phyloP scores from a whole-genome alignment of 805 yeast genomes.

The Monosporozyma solicola region DNA sequence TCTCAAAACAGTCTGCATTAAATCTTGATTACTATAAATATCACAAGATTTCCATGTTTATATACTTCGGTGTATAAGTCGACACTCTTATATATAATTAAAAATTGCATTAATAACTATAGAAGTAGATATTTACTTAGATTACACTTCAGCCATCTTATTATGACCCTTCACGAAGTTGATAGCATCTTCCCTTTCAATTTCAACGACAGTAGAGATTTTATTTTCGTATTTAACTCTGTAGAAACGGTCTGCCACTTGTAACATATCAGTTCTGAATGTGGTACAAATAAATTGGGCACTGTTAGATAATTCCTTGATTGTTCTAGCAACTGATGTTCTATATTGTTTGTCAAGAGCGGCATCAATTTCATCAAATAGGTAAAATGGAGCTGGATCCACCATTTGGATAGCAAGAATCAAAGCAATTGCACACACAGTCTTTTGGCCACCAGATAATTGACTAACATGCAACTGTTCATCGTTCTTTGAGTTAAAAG shows the following conservation, averaged over 20 bases:
- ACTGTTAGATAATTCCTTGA: conserved; percentile 50
- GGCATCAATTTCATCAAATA: conserved; percentile 96
- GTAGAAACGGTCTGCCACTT: conserved; percentile 75
- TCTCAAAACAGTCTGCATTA: neutral
- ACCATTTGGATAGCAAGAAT: conserved; percentile 89
- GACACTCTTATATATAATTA: neutral
- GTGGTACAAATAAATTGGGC: conserved; percentile 97
- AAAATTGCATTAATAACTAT: neutral
- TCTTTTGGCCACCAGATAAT: conserved; percentile 93
- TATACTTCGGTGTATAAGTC: neutral
- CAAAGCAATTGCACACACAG: conserved; percentile 90
- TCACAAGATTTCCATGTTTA: neutral
- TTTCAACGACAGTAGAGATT: conserved; percentile 68
- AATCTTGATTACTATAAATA: neutral
- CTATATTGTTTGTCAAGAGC: conserved; percentile 89
- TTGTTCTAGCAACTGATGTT: conserved; percentile 71
- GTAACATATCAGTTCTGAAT: conserved; percentile 85
- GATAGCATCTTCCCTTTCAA: conserved; percentile 63
- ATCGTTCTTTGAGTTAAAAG: conserved; percentile 77
- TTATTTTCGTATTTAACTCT: conserved; percentile 81
- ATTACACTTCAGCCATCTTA: conserved; percentile 21
- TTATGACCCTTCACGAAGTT: conserved; percentile 64
- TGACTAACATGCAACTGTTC: conserved; percentile 87
- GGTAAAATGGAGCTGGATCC: conserved; percentile 94
- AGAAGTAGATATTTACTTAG: neutral